Percentiles rank a stretch among this genome's conserved stretches.
These are phyloP conservation scores for Marasmius fiardii DNA, from an alignment of 1,284 basidiomycete genomes.

Conservation along the genomic window DNA sequence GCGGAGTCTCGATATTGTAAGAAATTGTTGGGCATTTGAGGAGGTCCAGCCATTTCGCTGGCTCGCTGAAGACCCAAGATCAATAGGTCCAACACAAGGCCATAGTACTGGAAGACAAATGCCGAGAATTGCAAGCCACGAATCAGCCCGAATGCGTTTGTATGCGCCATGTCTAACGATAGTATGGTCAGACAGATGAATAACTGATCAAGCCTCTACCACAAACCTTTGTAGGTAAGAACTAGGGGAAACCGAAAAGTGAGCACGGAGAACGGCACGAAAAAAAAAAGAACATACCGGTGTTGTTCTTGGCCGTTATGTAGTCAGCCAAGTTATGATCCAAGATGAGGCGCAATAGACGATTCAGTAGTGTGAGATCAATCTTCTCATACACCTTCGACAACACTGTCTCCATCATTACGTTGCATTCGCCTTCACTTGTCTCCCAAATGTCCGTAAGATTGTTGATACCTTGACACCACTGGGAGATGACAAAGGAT, in stretches of 20 bases:
- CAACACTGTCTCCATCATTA: constrained; percentile 96
- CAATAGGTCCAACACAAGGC: constrained; percentile 86
- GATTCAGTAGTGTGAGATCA: constrained; percentile 91
- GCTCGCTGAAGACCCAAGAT: constrained; percentile 93
- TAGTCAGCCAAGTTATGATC: constrained; percentile 98
- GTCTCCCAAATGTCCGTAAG: constrained; percentile 97
- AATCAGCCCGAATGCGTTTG: constrained; percentile 90
- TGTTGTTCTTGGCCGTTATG: constrained; percentile 98
- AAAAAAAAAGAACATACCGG: constrained; percentile 36
- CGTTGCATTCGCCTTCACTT: constrained; percentile 92
- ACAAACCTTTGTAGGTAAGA: constrained; percentile 73
- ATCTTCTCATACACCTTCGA: constrained; percentile 98
- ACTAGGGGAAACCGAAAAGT: constrained; percentile 35
- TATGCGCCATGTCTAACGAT: constrained; percentile 78
- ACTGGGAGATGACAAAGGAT: too few relatives aligned
- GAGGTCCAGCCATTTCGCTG: constrained; percentile 95
- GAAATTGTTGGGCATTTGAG: constrained; percentile 95
- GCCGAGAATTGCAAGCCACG: constrained; percentile 95
- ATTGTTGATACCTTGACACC: constrained; percentile 94
- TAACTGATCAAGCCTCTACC: constrained; percentile 9
- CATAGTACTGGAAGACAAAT: constrained; percentile 98
- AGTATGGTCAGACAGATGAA: constrained; percentile 6
- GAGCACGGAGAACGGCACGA: not conserved
- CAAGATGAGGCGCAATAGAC: constrained; percentile 88
- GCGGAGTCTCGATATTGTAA: constrained; percentile 91